Evolutionary conservation across 2,329 filamentous ascomycete species (phyloP), one percentile per base, ranked within the genome.

Genomic region (Ceratocystis variospora): DNA sequence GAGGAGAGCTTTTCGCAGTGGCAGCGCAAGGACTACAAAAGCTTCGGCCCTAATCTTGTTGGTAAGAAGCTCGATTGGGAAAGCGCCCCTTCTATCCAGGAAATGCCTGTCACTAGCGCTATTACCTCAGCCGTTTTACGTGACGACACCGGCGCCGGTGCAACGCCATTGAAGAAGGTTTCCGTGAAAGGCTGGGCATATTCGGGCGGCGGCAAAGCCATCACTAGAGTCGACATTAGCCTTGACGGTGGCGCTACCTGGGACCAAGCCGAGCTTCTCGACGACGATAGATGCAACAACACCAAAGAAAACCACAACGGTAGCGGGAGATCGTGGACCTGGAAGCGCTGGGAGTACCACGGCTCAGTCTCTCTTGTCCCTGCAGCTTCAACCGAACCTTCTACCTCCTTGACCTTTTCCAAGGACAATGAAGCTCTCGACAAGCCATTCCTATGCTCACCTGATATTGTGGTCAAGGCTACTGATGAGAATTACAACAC

Each of bases 1-100:
- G 86, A 88, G 69, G 86, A 89, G 73, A 86, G 83, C 70, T 74
- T 79, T 2, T 85, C 80, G 55, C 81, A 86, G 71, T 87, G 85
- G 84, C 84, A 88, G 71, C 78, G 82, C 25, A 79, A 81, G 19
- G 86, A 88, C 72, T 88, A 88, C 74, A 88, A 88, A 72, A 83
- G 81, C 71, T 87, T 88, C 68, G 83, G 85, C 0, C 85, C 85
- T 2, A 86, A 86, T 71, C 37, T 41, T 41, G 79, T 85, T 72
- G 63, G 46, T 8, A 76, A 76, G 41, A 78, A 79, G 25, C 80
- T 83, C 5, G 80, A 87, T 73, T 87, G 85, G 84, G 81, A 84
- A 62, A 76, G 77, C 28, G 85, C 85, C 6, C 81, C 80, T 10
- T 79, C 83, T 1, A 88, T 88, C 37, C 86, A 88, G 69, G 85